Evolutionary conservation across 352 stramenopile species (phyloP).

Genomic region (Phytophthora rubi): DNA sequence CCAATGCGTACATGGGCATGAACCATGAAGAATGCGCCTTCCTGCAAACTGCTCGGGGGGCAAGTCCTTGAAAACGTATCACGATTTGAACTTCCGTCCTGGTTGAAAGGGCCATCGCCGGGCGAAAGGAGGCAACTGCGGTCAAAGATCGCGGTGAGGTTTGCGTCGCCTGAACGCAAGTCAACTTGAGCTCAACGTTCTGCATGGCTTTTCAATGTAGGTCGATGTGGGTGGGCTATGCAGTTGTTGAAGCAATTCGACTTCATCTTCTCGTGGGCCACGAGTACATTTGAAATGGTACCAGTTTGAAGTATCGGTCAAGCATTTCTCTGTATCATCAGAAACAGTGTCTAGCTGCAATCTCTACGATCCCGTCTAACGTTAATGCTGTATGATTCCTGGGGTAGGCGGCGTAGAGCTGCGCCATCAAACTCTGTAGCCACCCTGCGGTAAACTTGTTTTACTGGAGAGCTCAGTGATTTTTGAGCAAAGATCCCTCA

Average conservation of each 20-base stretch:
- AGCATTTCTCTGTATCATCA: too few relatives aligned
- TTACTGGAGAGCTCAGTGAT: not conserved
- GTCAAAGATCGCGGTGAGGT: slow-evolving; percentile 11
- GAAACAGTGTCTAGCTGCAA: too few relatives aligned
- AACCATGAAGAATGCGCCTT: not conserved
- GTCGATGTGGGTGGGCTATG: not conserved
- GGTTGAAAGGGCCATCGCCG: slow-evolving; percentile 1
- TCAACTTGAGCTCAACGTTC: slow-evolving; percentile 8
- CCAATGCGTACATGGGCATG: not conserved
- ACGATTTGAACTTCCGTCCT: slow-evolving; percentile 5
- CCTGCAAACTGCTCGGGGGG: slow-evolving; percentile 7
- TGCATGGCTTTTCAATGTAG: not conserved
- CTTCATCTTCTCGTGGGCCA: too few relatives aligned
- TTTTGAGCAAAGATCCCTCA: not conserved
- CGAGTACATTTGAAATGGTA: too few relatives aligned
- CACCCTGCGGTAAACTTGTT: not conserved
- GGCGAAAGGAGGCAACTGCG: slow-evolving; percentile 4
- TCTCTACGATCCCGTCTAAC: too few relatives aligned
- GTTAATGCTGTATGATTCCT: too few relatives aligned
- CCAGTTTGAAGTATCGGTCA: too few relatives aligned
- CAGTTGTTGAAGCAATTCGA: too few relatives aligned
- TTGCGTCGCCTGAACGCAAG: slow-evolving; percentile 16
- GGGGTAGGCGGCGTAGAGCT: not conserved
- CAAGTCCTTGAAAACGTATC: slow-evolving; percentile 3
- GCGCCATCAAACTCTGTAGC: not conserved